Base-by-base conservation (phyloP, 1,139 yeast species). In the Kodamaea sp. region DNA sequence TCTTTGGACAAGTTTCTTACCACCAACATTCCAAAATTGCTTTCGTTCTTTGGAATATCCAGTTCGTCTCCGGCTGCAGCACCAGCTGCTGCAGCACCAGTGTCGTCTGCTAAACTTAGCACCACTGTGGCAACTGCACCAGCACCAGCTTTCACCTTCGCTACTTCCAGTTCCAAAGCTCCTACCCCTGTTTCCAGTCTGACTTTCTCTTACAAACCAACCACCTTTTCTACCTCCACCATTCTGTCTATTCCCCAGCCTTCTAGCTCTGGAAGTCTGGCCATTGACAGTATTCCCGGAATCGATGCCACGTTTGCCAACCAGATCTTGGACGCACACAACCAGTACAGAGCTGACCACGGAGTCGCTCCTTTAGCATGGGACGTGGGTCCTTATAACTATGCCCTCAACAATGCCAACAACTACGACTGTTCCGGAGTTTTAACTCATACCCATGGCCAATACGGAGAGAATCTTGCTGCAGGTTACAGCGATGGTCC, bases 401-500 rank as follows among this genome's bases (percentile, higher is more conserved):
- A 51, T 32, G 60, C 60, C 14, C 41, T 49, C 27, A 47, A 49
- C 38, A 48, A 50, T 26, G 60, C 60, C 11, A 42, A 48, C 40
- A 46, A 41, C 34, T 53, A 54, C 43, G 57, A 52, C 35, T 55
- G 60, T 30, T 50, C 56, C 3, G 59, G 59, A 7, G 43, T 43
- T 4, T 46, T 55, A 42, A 51, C 55, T 7, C 60, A 55, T 37
- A 51, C 59, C 9, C 53, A 48, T 29, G 60, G 57, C 2, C 52
- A 37, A 7, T 54, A 38, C 32, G 60, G 60, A 10, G 60, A 55
- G 32, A 55, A 54, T 38, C 48, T 55, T 35, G 60, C 59, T 10
- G 58, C 57, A 9, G 60, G 60, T 3, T 54, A 39, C 39, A 26
- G 43, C 11, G 31, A 41, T 5, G 59, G 58, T 3, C 46, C 55